Percentiles rank a stretch among this genome's conserved stretches.
Evolutionary conservation across 148 eudicot genomes (phyloP).

Genomic region (Salicornia ramosissima): DNA sequence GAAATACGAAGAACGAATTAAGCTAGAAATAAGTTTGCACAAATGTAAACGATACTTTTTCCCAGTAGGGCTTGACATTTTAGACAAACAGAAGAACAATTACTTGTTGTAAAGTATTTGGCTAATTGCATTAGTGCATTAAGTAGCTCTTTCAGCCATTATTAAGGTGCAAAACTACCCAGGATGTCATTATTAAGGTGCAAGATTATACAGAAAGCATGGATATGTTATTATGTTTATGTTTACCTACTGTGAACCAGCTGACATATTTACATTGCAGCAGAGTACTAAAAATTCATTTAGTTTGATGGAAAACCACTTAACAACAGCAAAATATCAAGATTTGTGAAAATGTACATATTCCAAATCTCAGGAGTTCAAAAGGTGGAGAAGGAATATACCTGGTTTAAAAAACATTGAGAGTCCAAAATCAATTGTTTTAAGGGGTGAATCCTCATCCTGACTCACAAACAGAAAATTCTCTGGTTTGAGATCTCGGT

Average conservation of each 20-base stretch:
- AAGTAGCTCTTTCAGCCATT: too few relatives aligned
- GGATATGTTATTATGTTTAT: too few relatives aligned
- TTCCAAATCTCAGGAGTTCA: background rate
- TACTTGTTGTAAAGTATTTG: too few relatives aligned
- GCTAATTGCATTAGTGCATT: too few relatives aligned
- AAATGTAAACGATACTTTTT: background rate
- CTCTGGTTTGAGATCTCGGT: slow-evolving; percentile 55
- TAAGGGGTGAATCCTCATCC: slow-evolving; percentile 54
- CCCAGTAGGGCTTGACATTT: background rate
- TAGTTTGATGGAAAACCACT: background rate
- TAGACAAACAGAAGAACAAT: too few relatives aligned
- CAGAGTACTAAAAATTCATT: background rate
- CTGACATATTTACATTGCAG: background rate
- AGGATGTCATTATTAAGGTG: too few relatives aligned
- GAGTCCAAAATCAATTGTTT: slow-evolving; percentile 58
- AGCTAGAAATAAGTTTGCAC: background rate
- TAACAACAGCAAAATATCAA: background rate
- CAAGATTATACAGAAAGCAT: too few relatives aligned
- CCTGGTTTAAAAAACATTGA: slow-evolving; percentile 70
- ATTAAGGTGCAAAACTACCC: too few relatives aligned
- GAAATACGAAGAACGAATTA: background rate
- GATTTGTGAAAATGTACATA: background rate
- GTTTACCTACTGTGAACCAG: background rate
- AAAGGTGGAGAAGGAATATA: slow-evolving; percentile 13
- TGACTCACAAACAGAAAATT: slow-evolving; percentile 52